Base-by-base conservation (phyloP, 352 stramenopile species). In the Phytopythium litorale region DNA sequence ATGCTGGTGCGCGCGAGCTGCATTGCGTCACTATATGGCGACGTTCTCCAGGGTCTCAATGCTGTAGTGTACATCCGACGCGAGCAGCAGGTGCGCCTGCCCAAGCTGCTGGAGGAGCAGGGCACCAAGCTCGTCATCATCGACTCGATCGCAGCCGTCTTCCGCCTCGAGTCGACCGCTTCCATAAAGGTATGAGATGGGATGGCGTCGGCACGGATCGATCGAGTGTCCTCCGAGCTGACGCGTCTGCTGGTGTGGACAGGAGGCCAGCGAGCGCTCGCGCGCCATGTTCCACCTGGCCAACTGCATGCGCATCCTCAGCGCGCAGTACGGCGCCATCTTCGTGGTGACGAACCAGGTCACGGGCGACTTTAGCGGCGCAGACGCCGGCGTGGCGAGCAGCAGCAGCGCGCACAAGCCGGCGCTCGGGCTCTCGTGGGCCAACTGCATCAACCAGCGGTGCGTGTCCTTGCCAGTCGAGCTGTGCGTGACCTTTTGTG, bases 271-370 rank as follows among this genome's bases (percentile, higher is more conserved):
- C 58, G 78, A 87, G 30, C 79, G 84, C 12, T 86, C 84, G 30
- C 77, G 79, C 2, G 63, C 87, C 54, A 92, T 92, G 86, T 94
- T 94, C 68, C 71, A 92, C 57, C 64, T 92, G 60, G 79, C 80
- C 50, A 92, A 94, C 66, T 91, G 79, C 72, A 94, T 94, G 80
- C 81, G 77, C 32, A 92, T 94, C 35, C 63, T 94, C 19, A 87
- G 81, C 62, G 70, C 80, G n/a, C 81, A 91, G 66, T 94, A 90
- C 60, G 65, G 75, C 42, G 79, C 86, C 54, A 67, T 92, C 30
- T 92, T 92, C 53, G 70, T 94, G 21, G 50, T 89, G 37, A 88
- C 83, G 11, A 94, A 94, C 61, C 86, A 93, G 66, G 85, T 94
- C 45, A 94, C 81, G 15, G 77, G 79, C 23, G 88, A 88, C 58